phyloP scores from a whole-genome alignment of 2,329 filamentous ascomycete genomes.

The Elsinoe necatrix region DNA sequence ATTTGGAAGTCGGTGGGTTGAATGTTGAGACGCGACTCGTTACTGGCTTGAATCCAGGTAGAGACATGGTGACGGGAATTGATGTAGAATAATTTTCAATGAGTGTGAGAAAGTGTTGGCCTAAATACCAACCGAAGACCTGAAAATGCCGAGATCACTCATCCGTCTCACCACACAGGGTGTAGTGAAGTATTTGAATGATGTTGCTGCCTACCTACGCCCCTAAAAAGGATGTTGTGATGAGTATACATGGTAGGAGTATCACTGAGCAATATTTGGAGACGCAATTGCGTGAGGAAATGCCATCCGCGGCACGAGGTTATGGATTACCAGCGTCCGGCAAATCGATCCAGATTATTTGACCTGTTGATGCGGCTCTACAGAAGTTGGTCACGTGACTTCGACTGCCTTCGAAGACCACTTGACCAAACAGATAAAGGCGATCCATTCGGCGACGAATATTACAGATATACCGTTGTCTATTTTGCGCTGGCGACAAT shows the following conservation, averaged over 20 bases:
- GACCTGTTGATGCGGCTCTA: too few relatives aligned
- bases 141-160: background rate
- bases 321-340: too few relatives aligned
- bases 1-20: background rate
- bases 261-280: background rate
- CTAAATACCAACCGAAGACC: background rate
- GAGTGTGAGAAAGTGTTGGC: background rate
- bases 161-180: background rate
- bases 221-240: background rate
- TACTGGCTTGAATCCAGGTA: background rate
- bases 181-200: background rate
- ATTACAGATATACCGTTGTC: too few relatives aligned
- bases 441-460: too few relatives aligned
- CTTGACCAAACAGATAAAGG: too few relatives aligned
- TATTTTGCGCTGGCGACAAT: too few relatives aligned
- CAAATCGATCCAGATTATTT: too few relatives aligned
- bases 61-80: background rate
- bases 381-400: too few relatives aligned
- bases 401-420: too few relatives aligned
- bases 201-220: background rate
- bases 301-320: too few relatives aligned
- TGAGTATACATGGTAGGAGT: background rate
- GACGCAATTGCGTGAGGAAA: background rate
- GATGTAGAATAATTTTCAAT: background rate
- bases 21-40: background rate